These are phyloP conservation scores for Lepidopterella palustris DNA, from an alignment of 495 filamentous ascomycete genomes.

Conservation along the genomic window DNA sequence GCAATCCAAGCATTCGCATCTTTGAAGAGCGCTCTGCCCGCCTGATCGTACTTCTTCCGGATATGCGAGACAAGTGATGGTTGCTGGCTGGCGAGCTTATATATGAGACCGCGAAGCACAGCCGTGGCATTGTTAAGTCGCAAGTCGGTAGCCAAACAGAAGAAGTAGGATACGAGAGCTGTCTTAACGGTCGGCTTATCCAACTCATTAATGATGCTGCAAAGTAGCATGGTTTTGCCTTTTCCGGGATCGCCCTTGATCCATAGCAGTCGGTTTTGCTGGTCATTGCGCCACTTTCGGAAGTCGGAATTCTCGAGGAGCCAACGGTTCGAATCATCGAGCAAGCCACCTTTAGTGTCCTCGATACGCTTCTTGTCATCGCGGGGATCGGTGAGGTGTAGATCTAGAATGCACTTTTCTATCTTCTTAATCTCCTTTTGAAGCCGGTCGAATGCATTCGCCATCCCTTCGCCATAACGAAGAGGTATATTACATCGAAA, in stretches of 20 bases:
- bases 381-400: too few species aligned
- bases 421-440: not conserved
- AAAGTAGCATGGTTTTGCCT: conserved; percentile 34
- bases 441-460: not conserved
- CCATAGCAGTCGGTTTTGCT: conserved; percentile 39
- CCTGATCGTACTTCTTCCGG: too few species aligned
- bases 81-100: conserved; percentile 33
- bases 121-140: conserved; percentile 37
- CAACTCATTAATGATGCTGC: conserved; percentile 4
- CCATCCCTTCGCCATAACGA: not conserved
- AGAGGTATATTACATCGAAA: not conserved
- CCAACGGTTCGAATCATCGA: too few species aligned
- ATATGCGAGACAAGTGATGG: conserved; percentile 32
- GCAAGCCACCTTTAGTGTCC: too few species aligned
- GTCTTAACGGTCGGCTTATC: not conserved
- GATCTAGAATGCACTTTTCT: conserved; percentile 10
- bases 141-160: conserved; percentile 11
- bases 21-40: conserved; percentile 33
- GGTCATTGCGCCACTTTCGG: conserved; percentile 31
- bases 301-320: too few species aligned
- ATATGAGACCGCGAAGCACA: conserved; percentile 40
- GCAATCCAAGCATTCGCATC: conserved; percentile 34
- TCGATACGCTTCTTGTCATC: too few species aligned
- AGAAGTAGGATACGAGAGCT: not conserved
- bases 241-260: too few species aligned